Conservation (phyloP, 2,329 filamentous ascomycete genomes). For the Phialophora verrucosa region DNA sequence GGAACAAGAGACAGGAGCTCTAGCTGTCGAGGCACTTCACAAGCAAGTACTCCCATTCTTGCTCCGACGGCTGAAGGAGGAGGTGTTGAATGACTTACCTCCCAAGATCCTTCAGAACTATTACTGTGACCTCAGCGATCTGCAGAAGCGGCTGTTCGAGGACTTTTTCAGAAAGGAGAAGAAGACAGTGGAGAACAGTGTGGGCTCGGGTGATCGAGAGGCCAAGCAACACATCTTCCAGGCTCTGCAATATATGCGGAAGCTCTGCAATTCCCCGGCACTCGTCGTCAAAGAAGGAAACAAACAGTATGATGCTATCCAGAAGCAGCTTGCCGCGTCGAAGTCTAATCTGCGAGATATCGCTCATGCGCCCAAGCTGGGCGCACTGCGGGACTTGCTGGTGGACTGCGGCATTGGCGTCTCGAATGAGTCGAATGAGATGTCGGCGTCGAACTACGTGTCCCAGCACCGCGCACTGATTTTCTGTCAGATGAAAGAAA, state of each 20-base stretch:
- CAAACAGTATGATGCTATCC: slow-evolving; percentile 86
- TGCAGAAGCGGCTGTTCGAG: slow-evolving; percentile 94
- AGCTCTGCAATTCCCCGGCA: slow-evolving; percentile 96
- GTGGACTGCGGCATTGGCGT: slow-evolving; percentile 97
- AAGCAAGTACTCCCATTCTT: slow-evolving; percentile 98
- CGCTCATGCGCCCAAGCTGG: slow-evolving; percentile 88
- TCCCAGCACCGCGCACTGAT: slow-evolving; percentile 94
- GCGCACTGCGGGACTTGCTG: slow-evolving; percentile 86
- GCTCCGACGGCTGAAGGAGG: slow-evolving; percentile 93
- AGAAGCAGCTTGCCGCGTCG: slow-evolving; percentile 76
- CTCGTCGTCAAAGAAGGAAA: slow-evolving; percentile 95
- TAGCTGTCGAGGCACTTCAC: slow-evolving; percentile 97
- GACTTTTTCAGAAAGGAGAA: slow-evolving; percentile 95
- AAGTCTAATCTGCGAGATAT: slow-evolving; percentile 84
- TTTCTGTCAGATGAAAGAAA: slow-evolving; percentile 99
- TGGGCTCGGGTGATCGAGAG: slow-evolving; percentile 83
- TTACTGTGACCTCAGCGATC: slow-evolving; percentile 94
- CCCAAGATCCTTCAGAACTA: slow-evolving; percentile 99
- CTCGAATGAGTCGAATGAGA: slow-evolving; percentile 53
- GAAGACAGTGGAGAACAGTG: slow-evolving; percentile 83
- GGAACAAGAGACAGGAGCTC: slow-evolving; percentile 93
- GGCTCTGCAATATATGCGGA: slow-evolving; percentile 98
- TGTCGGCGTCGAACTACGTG: slow-evolving; percentile 71
- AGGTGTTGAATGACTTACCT: slow-evolving; percentile 92
- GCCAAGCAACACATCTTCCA: slow-evolving; percentile 99